Percentiles rank a stretch among this genome's conserved stretches.
Conservation (phyloP, 257 asterid genomes). For the Craterostigma plantagineum region DNA sequence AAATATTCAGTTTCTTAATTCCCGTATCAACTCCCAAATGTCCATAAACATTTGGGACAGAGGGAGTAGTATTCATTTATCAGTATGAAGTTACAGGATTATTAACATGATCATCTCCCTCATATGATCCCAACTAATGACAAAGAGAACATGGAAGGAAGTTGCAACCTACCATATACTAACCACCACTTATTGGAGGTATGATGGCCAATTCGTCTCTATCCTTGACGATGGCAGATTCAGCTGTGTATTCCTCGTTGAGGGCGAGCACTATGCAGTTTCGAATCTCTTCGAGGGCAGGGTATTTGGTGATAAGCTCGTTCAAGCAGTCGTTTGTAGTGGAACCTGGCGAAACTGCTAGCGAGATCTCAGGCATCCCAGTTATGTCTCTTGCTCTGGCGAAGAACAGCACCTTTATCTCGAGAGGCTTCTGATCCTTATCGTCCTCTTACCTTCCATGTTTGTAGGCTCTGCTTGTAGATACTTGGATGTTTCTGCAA, state of each 20-base stretch:
- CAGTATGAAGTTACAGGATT: too few relatives aligned
- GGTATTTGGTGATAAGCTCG: slow-evolving; percentile 39
- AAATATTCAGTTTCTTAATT: too few relatives aligned
- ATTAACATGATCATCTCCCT: too few relatives aligned
- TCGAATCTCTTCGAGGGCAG: slow-evolving; percentile 64
- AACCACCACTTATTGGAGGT: slow-evolving; percentile 91
- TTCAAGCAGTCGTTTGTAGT: slow-evolving; percentile 59
- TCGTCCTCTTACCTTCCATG: slow-evolving; percentile 11
- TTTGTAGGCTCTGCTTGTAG: too few relatives aligned
- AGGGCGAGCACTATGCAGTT: slow-evolving; percentile 80
- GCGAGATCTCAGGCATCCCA: slow-evolving; percentile 36
- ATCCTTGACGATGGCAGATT: slow-evolving; percentile 45
- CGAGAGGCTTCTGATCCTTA: slow-evolving; percentile 15
- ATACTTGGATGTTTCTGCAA: too few relatives aligned
- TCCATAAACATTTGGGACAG: too few relatives aligned
- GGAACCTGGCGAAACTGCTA: slow-evolving; percentile 48
- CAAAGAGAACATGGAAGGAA: too few relatives aligned
- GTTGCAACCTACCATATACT: too few relatives aligned
- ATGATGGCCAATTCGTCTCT: slow-evolving; percentile 90
- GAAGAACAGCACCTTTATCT: slow-evolving; percentile 64
- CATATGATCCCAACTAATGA: too few relatives aligned
- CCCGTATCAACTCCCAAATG: too few relatives aligned
- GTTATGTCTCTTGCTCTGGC: slow-evolving; percentile 82
- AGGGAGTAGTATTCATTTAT: too few relatives aligned
- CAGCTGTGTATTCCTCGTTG: slow-evolving; percentile 58